Percentiles rank a stretch among this genome's conserved stretches.
Conservation (phyloP, 2,329 filamentous ascomycete genomes). For the Pseudovirgaria hyperparasitica region DNA sequence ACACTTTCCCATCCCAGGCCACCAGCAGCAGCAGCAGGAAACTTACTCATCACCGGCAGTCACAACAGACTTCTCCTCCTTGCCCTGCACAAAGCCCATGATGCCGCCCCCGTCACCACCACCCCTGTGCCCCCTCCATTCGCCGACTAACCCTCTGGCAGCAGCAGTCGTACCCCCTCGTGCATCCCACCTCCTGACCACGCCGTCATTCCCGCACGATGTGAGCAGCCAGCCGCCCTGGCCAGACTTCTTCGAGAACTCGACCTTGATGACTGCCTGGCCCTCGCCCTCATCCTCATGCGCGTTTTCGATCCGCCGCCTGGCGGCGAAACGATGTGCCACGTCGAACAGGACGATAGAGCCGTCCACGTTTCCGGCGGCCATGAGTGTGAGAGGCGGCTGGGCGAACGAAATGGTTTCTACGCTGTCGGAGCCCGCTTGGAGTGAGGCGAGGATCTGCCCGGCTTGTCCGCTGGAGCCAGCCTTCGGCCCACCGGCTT, state of each 20-base stretch:
- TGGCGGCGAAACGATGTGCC: slow-evolving; percentile 72
- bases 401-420: slow-evolving; percentile 60
- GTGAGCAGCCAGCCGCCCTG: slow-evolving; percentile 58
- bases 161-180: slow-evolving; percentile 54
- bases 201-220: slow-evolving; percentile 83
- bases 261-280: slow-evolving; percentile 83
- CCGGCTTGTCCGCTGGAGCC: slow-evolving; percentile 40
- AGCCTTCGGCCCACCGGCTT: slow-evolving; percentile 27
- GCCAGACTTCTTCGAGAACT: slow-evolving; percentile 53
- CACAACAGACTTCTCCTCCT: slow-evolving; percentile 60
- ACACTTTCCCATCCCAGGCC: no score
- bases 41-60: slow-evolving; percentile 79
- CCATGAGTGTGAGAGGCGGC: slow-evolving; percentile 47
- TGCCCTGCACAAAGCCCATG: slow-evolving; percentile 74
- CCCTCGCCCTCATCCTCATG: slow-evolving; percentile 62
- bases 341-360: slow-evolving; percentile 78
- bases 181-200: slow-evolving; percentile 78
- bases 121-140: slow-evolving; percentile 84
- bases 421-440: slow-evolving; percentile 66
- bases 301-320: slow-evolving; percentile 66
- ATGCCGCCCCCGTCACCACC: slow-evolving; percentile 80
- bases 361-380: slow-evolving; percentile 51
- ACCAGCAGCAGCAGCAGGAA: no score
- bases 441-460: slow-evolving; percentile 69
- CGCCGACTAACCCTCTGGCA: slow-evolving; percentile 59